Evolutionary conservation across 305 asterid species (phyloP).

Genomic region (Fraxinus floribunda): DNA sequence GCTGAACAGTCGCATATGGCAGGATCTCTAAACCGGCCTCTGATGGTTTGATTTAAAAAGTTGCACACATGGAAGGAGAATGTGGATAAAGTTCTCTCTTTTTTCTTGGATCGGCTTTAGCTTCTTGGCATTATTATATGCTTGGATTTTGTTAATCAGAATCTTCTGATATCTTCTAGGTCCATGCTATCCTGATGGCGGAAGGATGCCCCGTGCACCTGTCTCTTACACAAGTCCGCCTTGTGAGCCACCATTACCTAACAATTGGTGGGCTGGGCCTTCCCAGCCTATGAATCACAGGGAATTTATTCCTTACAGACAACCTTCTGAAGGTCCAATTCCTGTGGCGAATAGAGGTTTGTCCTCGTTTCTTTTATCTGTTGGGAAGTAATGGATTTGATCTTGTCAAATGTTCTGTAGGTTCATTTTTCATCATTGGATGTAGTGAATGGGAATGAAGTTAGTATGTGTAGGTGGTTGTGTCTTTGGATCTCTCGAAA

Average conservation of each 20-base stretch:
- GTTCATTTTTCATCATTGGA: neutral
- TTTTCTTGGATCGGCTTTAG: neutral
- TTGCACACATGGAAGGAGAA: too few species aligned
- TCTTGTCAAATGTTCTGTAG: constrained; percentile 4
- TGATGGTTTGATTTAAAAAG: too few species aligned
- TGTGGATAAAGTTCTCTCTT: constrained; percentile 36
- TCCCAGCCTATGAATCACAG: constrained; percentile 57
- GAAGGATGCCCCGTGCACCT: constrained; percentile 50
- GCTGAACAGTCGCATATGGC: too few species aligned
- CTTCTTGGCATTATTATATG: neutral
- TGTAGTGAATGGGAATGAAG: neutral
- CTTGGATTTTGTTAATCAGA: constrained; percentile 17
- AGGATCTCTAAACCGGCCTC: too few species aligned
- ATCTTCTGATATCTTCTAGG: constrained; percentile 36
- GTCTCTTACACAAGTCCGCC: constrained; percentile 53
- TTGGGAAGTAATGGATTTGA: neutral
- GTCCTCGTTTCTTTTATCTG: constrained; percentile 9
- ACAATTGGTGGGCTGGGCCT: constrained; percentile 64
- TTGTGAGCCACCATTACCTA: constrained; percentile 51
- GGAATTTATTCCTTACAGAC: constrained; percentile 58
- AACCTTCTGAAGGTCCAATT: constrained; percentile 65
- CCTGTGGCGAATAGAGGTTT: constrained; percentile 77
- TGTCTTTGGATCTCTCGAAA: neutral
- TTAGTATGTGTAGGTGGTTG: constrained; percentile 16
- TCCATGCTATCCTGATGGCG: constrained; percentile 63